phyloP scores from a whole-genome alignment of 768 basidiomycete species.

The Collybiopsis luxurians region DNA sequence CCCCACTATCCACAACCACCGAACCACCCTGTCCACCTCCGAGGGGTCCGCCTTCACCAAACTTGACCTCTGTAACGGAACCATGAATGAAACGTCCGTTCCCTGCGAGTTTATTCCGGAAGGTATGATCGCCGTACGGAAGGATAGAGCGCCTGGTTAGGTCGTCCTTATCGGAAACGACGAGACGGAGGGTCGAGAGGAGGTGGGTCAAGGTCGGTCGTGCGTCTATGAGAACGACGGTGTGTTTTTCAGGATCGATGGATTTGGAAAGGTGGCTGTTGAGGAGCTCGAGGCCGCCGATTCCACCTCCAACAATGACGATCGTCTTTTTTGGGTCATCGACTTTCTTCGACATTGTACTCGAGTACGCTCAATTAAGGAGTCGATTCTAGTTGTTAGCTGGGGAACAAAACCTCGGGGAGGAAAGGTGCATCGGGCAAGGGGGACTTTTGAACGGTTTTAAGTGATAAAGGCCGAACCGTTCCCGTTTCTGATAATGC shows the following conservation, averaged over 20 bases:
- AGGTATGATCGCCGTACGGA: constrained; percentile 36
- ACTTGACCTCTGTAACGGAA: constrained; percentile 29
- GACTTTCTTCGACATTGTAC: not conserved
- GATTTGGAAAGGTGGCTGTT: constrained; percentile 45
- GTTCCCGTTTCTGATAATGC: no score
- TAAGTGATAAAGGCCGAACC: no score
- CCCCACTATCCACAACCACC: constrained; percentile 49
- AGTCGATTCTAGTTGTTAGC: no score
- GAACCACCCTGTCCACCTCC: no score
- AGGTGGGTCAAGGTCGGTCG: constrained; percentile 49
- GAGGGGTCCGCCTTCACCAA: constrained; percentile 21
- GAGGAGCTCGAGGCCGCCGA: constrained; percentile 44
- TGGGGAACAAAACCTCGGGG: no score
- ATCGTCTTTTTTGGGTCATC: constrained; percentile 9
- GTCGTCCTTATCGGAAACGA: constrained; percentile 42
- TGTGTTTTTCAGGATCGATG: constrained; percentile 45
- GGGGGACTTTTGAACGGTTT: no score
- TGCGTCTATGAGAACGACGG: constrained; percentile 52
- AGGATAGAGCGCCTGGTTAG: constrained; percentile 31
- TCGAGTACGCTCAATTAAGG: no score
- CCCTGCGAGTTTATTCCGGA: constrained; percentile 26
- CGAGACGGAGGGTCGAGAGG: constrained; percentile 51
- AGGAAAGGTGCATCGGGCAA: no score
- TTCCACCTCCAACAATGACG: constrained; percentile 59
- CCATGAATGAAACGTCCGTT: constrained; percentile 47